A percentile compares a stretch with the other conserved stretches of the same genome.
These are phyloP conservation scores for Nothophytophthora sp. DNA, from an alignment of 352 stramenopile species.

Conservation along the genomic window DNA sequence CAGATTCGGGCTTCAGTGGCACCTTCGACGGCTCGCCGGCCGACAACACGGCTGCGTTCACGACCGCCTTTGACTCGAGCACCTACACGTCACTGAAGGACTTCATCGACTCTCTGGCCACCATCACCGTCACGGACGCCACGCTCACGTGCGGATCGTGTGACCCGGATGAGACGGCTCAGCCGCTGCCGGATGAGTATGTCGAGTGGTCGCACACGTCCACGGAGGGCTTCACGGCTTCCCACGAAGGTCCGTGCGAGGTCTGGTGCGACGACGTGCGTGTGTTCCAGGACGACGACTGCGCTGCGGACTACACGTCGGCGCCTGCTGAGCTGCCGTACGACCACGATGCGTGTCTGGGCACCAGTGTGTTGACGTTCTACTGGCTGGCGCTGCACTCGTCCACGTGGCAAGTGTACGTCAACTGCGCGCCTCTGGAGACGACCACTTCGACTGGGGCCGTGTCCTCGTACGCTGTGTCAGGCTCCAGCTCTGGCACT, in stretches of 20 bases:
- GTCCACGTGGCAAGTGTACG: constrained; percentile 2
- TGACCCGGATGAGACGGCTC: constrained; percentile 20
- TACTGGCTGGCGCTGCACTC: constrained; percentile 51
- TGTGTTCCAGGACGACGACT: constrained; percentile 44
- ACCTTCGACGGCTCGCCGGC: constrained; percentile 20
- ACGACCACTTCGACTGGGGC: constrained; percentile 15
- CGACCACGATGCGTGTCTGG: constrained; percentile 26
- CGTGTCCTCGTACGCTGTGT: constrained; percentile 13
- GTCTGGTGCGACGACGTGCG: constrained; percentile 45
- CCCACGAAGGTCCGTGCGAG: constrained; percentile 47
- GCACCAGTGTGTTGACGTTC: constrained; percentile 32
- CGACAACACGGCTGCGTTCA: constrained; percentile 29
- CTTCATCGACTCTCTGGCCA: constrained; percentile 16
- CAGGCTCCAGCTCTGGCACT: no score
- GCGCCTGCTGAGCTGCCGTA: constrained; percentile 37
- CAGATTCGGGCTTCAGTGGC: constrained; percentile 23
- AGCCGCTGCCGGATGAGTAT: constrained; percentile 19
- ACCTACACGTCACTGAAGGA: constrained; percentile 29
- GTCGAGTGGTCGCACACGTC: constrained; percentile 30
- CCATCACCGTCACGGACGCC: constrained; percentile 16
- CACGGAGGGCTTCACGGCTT: constrained; percentile 30
- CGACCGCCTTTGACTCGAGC: constrained; percentile 21
- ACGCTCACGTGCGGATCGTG: constrained; percentile 27
- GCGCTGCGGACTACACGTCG: constrained; percentile 30
- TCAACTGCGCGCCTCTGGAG: constrained; percentile 13